These are phyloP conservation scores for Aspergillus amoenus DNA, from an alignment of 2,329 filamentous ascomycete species.

Conservation along the genomic window DNA sequence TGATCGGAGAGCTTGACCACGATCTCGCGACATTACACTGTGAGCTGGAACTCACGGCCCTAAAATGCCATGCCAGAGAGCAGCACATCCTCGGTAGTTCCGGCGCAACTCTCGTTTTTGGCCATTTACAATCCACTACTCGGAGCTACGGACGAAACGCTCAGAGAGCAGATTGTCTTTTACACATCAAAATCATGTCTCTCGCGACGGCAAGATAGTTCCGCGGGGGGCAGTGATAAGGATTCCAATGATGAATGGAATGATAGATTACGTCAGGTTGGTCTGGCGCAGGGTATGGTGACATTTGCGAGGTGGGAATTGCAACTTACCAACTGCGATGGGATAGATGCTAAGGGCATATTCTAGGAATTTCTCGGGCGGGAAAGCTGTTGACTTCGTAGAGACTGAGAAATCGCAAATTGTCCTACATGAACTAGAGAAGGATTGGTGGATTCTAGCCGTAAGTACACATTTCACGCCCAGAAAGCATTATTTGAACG, in stretches of 20 bases:
- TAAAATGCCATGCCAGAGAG: conserved; percentile 41
- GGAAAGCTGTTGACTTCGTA: conserved; percentile 74
- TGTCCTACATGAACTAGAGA: conserved; percentile 81
- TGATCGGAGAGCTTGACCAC: background rate
- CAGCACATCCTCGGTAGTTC: conserved; percentile 52
- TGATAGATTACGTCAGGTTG: conserved; percentile 86
- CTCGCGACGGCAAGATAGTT: conserved; percentile 23
- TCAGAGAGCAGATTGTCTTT: conserved; percentile 86
- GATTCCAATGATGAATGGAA: conserved; percentile 67
- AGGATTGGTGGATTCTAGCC: conserved; percentile 92
- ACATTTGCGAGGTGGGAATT: conserved; percentile 70
- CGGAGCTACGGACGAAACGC: conserved; percentile 68
- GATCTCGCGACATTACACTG: conserved; percentile 8
- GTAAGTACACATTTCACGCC: conserved; percentile 53
- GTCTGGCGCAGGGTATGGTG: conserved; percentile 94
- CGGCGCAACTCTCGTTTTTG: conserved; percentile 85
- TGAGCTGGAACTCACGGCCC: conserved; percentile 15
- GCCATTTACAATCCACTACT: conserved; percentile 93
- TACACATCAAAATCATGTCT: conserved; percentile 64
- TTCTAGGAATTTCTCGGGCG: conserved; percentile 73
- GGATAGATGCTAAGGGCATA: conserved; percentile 17
- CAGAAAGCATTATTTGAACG: background rate
- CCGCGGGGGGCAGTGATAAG: conserved; percentile 25
- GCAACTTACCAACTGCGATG: conserved; percentile 10
- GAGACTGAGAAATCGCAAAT: conserved; percentile 89